phyloP scores from a whole-genome alignment of 2,329 filamentous ascomycete genomes.

The Aspergillus persii region DNA sequence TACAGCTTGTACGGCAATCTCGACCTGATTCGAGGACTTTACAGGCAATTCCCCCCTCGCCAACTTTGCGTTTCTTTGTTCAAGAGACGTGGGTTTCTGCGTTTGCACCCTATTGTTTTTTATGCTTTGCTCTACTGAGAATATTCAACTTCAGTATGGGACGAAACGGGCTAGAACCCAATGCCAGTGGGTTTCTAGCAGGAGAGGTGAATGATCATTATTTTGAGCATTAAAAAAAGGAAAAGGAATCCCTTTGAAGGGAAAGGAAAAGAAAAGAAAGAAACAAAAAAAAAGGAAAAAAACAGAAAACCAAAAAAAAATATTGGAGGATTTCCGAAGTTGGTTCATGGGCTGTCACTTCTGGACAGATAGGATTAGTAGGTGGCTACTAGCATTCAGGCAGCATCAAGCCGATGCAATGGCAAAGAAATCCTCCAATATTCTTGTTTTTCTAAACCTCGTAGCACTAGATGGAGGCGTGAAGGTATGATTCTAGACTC shows the following conservation, averaged over 20 bases:
- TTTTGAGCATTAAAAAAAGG: background rate
- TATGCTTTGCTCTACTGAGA: background rate
- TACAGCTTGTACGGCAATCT: too few species aligned
- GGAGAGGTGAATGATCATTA: background rate
- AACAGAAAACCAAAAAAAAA: background rate
- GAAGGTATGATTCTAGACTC: background rate
- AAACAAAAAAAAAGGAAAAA: background rate
- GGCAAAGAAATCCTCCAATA: background rate
- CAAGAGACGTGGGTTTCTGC: background rate
- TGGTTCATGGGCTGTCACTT: background rate
- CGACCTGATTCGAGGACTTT: too few species aligned
- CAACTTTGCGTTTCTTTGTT: background rate
- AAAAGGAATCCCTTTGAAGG: background rate
- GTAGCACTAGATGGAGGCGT: too few species aligned
- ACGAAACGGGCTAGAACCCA: background rate
- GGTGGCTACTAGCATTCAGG: background rate
- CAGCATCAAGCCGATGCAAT: background rate
- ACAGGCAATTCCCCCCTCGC: background rate
- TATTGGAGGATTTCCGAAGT: background rate
- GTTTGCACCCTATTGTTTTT: background rate
- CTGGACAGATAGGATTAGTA: background rate
- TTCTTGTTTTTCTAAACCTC: background rate
- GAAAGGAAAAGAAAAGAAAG: background rate
- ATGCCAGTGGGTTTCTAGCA: too few species aligned
- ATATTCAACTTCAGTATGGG: background rate